Base-by-base conservation (phyloP, 2,329 filamentous ascomycete species). In the Botrytis deweyae region DNA sequence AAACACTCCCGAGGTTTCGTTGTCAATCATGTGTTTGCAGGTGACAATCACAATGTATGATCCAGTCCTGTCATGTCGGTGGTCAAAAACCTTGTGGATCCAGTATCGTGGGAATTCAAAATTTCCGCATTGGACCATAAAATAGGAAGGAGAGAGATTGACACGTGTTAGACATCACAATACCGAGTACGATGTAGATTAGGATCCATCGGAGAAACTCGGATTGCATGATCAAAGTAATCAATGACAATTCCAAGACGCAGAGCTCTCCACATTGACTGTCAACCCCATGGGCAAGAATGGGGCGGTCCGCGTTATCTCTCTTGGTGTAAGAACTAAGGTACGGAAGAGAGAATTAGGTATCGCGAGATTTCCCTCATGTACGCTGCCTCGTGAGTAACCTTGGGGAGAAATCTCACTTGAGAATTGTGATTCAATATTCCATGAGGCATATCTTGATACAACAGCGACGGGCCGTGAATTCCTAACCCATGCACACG, bases 321-420 rank as follows among this genome's bases (percentile, higher is more conserved):
- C 38, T 63, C 38, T 63, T 20, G 61, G 61, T 63, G 38, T 29
- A 18, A 40, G 38, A 63, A 20, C 61, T 29, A 63, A 63, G 61
- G 61, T 42, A 63, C 61, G 61, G 61, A 63, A 63, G 61, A 42
- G 38, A 42, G 61, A 63, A 63, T 63, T 42, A 12, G 61, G 61
- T 63, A 63, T 63, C 61, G 61, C 61, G 61, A 29, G 36, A 42
- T 63, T n/a, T 42, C 38, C n/a, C 25, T 63, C 38, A 36, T 63
- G 33, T 63, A 42, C 61, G 38, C 52, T 25, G 25, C 52, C 52
- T 55, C 52, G 52, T 55, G n/a, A 55, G 61, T 42, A 42, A 29
- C 7, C 38, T 63, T 63, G 0, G 61, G 38, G 25, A 42, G 38
- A 42, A 63, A 42, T 63, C 61, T 63, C 38, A 63, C 61, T 63